Base-by-base conservation (phyloP, 208 protist genomes). In the Crithidia sp. region DNA sequence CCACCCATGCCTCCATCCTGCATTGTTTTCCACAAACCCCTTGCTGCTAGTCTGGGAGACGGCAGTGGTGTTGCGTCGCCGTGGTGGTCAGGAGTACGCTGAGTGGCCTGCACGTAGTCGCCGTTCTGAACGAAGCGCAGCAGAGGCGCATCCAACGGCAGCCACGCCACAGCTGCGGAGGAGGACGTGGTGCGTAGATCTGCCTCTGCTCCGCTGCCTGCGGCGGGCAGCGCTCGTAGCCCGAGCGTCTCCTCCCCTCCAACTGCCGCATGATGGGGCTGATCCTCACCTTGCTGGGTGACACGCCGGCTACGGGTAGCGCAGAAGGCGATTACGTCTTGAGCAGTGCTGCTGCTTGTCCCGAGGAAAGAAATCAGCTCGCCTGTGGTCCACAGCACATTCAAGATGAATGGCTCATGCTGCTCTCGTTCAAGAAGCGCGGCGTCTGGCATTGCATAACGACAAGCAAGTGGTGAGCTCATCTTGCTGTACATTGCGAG, bases 331-430 rank as follows among this genome's bases (percentile, higher is more conserved):
- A 68, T 58, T 2, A 68, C 63, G 50, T 68, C 63, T 4, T 45
- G 63, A 10, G 63, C 63, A 16, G 63, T 68, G 63, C 63, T 68
- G 50, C 50, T 41, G 49, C 37, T 36, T 4, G 63, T 57, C 28
- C 63, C 63, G 16, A 55, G 39, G 36, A 68, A 68, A 5, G 44
- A 44, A 7, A 68, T 12, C 19, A 56, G 36, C 50, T 68, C 19
- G 0, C 63, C 63, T 2, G 50, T 68, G 50, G 5, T 13, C 37
- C 63, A 58, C 49, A 55, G 17, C 44, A 68, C 63, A 12, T 50
- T 68, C 50, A 68, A 36, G 6, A 55, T 36, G 0, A 68, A 6
- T 36, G 63, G 63, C 37, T 55, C 50, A 10, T 66, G 61, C 61
- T 43, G 13, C 61, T 54, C 14, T 9, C 2, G 44, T 8, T 12